phyloP scores from a whole-genome alignment of 495 filamentous ascomycete species.

The Penicillium longicatenatum region DNA sequence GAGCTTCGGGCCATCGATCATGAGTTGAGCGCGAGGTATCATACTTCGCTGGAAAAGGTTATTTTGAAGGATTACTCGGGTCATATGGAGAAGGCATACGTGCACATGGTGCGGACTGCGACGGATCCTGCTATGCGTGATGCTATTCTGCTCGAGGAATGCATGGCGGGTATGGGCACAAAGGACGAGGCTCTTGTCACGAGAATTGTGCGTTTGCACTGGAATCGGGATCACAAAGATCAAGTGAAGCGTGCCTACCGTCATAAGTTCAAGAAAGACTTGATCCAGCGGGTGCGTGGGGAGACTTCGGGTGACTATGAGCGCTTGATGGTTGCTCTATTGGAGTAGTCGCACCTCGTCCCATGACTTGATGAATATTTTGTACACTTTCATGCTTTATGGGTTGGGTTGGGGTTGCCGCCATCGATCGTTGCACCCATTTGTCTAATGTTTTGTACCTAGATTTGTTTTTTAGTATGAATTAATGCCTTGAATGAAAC shows the following conservation, averaged over 20 bases:
- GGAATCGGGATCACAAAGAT: constrained; percentile 70
- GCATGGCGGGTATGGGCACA: constrained; percentile 85
- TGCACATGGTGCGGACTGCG: constrained; percentile 74
- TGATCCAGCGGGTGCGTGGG: constrained; percentile 66
- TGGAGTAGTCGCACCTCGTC: constrained; percentile 28
- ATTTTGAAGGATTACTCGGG: constrained; percentile 82
- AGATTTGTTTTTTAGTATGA: neutral
- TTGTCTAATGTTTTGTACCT: neutral
- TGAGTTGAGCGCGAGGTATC: constrained; percentile 67
- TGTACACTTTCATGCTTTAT: neutral
- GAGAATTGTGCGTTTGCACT: constrained; percentile 74
- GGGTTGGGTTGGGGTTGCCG: neutral
- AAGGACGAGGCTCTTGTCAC: constrained; percentile 79
- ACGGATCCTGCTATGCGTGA: constrained; percentile 80
- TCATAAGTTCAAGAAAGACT: constrained; percentile 59
- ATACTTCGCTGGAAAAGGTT: constrained; percentile 65
- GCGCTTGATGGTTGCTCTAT: constrained; percentile 49
- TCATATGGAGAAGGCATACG: constrained; percentile 86
- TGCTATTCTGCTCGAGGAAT: constrained; percentile 75
- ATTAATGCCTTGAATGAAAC: neutral
- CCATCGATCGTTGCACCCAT: neutral
- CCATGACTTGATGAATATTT: neutral
- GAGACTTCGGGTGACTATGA: constrained; percentile 91
- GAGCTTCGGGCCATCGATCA: constrained; percentile 80
- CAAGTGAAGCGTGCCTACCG: constrained; percentile 75